Percentiles rank a stretch among this genome's conserved stretches.
phyloP scores from a whole-genome alignment of 257 asterid species.

The Capsicum rhomboideum region DNA sequence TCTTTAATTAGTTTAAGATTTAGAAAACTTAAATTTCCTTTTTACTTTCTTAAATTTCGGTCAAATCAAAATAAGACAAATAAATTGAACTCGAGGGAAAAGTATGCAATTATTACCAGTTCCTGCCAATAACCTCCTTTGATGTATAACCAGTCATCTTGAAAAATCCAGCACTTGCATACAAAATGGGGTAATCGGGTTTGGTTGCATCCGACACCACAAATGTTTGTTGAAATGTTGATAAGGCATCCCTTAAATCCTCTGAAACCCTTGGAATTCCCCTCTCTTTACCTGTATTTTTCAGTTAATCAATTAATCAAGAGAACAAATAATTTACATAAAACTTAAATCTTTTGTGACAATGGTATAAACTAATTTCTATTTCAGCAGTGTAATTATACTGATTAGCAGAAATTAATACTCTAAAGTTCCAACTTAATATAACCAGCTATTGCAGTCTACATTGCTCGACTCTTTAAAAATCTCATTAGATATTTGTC shows the following conservation, averaged over 20 bases:
- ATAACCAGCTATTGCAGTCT: no score
- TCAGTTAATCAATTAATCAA: background rate
- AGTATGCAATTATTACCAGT: constrained; percentile 35
- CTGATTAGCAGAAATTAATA: no score
- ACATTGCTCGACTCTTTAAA: no score
- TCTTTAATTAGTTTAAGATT: no score
- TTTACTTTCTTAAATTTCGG: no score
- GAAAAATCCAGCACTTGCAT: constrained; percentile 98
- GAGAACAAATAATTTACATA: background rate
- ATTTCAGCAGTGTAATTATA: no score
- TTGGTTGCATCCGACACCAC: constrained; percentile 95
- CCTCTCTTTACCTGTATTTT: constrained; percentile 44
- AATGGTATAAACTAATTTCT: no score
- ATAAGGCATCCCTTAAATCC: constrained; percentile 78
- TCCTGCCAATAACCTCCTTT: constrained; percentile 81
- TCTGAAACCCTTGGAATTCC: constrained; percentile 70
- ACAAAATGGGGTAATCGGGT: constrained; percentile 75
- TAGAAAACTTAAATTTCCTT: no score
- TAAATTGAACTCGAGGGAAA: fast-evolving
- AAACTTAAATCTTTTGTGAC: no score
- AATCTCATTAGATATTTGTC: no score
- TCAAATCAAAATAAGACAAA: background rate
- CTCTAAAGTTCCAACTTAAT: no score
- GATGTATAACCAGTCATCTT: constrained; percentile 97
- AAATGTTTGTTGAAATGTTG: constrained; percentile 93